Base-by-base conservation (phyloP, 1,139 yeast genomes). In the Taphrina sp. region DNA sequence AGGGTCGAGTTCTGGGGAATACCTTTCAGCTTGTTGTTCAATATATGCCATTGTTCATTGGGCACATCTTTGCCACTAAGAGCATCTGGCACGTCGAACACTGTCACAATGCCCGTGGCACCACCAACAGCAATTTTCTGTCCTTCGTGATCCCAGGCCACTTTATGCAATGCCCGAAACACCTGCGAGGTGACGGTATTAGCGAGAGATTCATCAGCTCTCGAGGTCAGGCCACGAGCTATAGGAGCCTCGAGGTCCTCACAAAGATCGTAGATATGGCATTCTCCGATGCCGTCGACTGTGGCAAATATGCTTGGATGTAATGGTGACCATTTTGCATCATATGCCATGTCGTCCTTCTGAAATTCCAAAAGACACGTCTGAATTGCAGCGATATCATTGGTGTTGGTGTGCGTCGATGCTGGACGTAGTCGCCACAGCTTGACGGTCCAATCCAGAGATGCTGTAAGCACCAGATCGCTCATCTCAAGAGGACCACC, bases 251-350 rank as follows among this genome's bases (percentile, higher is more conserved):
- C 75, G 2, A 72, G 52, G 58, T 70, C 73, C 12, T 61, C 64
- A 5, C 67, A 64, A 36, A 82, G 66, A 63, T 82, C 81, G 85
- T 85, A 82, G 20, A 79, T 67, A 57, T 79, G 79, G n/a, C 81
- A 63, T 12, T 69, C 63, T 0, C 80, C 73, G 1, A 72, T 67
- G 1, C 77, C 72, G 3, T 80, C 81, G 22, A 76, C 74, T 1
- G 76, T 68, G 0, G 78, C 77, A 63, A 81, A 78, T 49, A 80
- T 76, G 7, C 71, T 68, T 0, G 72, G 69, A 10, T 65, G 60
- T 8, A 65, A 62, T 0, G 82, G 83, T 41, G 76, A 67, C 68
- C 76, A 71, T 3, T 70, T 66, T 0, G 78, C 69, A 44, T 73
- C 76, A 46, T 72, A 67, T 0, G 79, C 74, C 12, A 74, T 68